Conservation (phyloP, 148 eudicot species). For the Persicaria tinctoria region DNA sequence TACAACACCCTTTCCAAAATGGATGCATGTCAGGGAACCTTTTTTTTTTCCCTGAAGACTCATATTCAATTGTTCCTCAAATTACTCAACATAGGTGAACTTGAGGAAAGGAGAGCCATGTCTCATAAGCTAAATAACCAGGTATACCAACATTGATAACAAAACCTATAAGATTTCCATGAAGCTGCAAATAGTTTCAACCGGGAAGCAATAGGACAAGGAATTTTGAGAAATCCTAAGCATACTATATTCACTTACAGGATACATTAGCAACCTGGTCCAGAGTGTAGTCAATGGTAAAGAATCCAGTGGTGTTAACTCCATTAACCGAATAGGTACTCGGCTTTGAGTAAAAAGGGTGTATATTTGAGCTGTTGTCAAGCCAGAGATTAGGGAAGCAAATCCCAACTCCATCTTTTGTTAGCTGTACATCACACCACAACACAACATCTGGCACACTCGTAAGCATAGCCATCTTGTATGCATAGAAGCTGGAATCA, state of each 20-base stretch:
- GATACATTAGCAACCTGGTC: constrained; percentile 31
- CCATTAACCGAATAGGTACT: constrained; percentile 60
- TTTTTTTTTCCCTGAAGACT: neutral
- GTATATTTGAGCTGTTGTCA: constrained; percentile 42
- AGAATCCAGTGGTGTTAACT: constrained; percentile 40
- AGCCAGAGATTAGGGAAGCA: constrained; percentile 65
- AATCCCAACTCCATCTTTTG: constrained; percentile 59
- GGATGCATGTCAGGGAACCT: too few species aligned
- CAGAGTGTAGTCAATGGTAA: constrained; percentile 64
- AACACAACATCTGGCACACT: constrained; percentile 37
- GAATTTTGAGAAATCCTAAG: neutral
- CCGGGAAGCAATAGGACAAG: neutral
- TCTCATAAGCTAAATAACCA: neutral
- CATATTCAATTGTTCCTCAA: neutral
- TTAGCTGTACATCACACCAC: constrained; percentile 94
- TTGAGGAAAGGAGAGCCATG: neutral
- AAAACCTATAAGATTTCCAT: neutral
- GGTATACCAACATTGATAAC: neutral
- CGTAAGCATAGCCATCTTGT: constrained; percentile 26
- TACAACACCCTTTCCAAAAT: neutral
- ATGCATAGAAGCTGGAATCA: constrained; percentile 51
- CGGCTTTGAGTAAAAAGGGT: neutral
- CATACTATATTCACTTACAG: constrained; percentile 42
- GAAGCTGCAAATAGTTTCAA: neutral
- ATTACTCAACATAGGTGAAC: neutral